phyloP scores from a whole-genome alignment of 2,329 filamentous ascomycete genomes.

The Aspergillus hortae region DNA sequence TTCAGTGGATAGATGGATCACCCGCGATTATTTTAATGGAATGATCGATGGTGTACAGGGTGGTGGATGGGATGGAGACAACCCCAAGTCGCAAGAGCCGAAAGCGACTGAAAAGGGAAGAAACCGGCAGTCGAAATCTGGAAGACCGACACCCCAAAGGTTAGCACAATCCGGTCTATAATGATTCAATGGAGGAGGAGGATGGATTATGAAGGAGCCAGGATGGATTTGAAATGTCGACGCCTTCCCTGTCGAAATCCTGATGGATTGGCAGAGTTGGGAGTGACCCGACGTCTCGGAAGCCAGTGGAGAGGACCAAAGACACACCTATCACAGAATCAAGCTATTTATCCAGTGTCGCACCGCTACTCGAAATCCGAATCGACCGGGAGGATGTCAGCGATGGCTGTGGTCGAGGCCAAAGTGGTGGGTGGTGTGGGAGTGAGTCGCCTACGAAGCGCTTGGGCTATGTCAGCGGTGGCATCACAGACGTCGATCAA shows the following conservation, averaged over 20 bases:
- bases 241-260: conserved; percentile 21
- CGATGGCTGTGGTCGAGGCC: conserved; percentile 20
- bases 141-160: conserved; percentile 14
- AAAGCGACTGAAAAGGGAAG: conserved; percentile 30
- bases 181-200: conserved; percentile 14
- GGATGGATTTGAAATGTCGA: conserved; percentile 15
- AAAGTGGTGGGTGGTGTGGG: conserved; percentile 17
- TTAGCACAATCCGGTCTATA: conserved; percentile 25
- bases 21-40: conserved; percentile 29
- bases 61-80: conserved; percentile 25
- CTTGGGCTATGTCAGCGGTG: conserved; percentile 39
- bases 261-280: conserved; percentile 27
- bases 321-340: conserved; percentile 31
- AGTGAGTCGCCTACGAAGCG: conserved; percentile 33
- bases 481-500: conserved; percentile 23
- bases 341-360: conserved; percentile 27
- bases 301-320: conserved; percentile 29
- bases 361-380: conserved; percentile 23
- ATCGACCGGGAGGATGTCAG: conserved; percentile 15
- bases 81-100: conserved; percentile 34
- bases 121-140: conserved; percentile 25
- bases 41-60: conserved; percentile 25
- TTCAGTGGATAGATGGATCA: conserved; percentile 28
- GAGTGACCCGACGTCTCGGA: conserved; percentile 29
- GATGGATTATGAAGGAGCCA: conserved; percentile 13